phyloP scores from a whole-genome alignment of 2,329 filamentous ascomycete genomes.

The Venturiaceae sp. region DNA sequence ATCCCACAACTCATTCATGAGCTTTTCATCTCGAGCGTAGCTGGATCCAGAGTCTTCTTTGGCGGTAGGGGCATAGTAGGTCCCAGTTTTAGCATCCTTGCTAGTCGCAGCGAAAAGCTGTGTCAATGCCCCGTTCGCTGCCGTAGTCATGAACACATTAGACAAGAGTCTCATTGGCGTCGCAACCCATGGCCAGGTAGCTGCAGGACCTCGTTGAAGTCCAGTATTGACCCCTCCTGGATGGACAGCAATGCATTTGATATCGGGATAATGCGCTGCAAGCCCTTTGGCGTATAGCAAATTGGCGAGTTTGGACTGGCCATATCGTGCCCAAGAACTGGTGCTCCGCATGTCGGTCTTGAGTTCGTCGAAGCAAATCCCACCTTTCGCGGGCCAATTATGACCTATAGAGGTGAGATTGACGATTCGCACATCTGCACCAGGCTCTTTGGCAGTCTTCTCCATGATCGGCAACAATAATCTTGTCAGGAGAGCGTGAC shows the following conservation, averaged over 20 bases:
- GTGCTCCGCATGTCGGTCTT: not conserved
- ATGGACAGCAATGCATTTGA: constrained; percentile 35
- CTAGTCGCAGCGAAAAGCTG: constrained; percentile 7
- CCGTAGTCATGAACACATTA: not conserved
- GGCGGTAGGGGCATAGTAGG: too few relatives aligned
- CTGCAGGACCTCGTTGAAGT: constrained; percentile 13
- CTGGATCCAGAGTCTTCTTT: too few relatives aligned
- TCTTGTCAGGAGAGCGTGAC: constrained; percentile 8
- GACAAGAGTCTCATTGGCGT: not conserved
- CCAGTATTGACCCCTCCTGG: constrained; percentile 40
- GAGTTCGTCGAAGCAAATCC: not conserved
- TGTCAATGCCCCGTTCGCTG: not conserved
- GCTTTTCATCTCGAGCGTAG: constrained; percentile 9
- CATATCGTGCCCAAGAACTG: constrained; percentile 29
- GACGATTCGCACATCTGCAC: constrained; percentile 6
- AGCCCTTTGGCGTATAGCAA: constrained; percentile 36
- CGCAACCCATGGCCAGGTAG: not conserved
- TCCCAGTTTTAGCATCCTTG: not conserved
- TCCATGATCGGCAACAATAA: constrained; percentile 2
- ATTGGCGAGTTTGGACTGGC: constrained; percentile 40
- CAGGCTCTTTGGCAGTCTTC: not conserved
- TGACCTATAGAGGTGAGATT: constrained; percentile 2
- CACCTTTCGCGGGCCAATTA: constrained; percentile 10
- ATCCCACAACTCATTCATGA: constrained; percentile 25
- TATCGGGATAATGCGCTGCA: constrained; percentile 32